Conservation (phyloP, 1,139 yeast species). For the Candida anutae region DNA sequence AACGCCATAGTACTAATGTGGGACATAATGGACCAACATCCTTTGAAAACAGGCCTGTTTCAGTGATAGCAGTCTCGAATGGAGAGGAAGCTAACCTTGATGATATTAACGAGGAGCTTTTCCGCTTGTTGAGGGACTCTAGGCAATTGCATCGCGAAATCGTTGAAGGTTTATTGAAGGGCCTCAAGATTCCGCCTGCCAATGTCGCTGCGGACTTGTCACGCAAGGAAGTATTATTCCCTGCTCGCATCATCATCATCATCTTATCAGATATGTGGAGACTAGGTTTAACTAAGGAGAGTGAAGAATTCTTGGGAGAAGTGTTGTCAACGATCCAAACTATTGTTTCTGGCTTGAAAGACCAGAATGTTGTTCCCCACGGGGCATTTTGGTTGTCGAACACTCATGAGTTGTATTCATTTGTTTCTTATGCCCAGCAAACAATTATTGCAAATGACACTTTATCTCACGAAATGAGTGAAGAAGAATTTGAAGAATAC, state of each 20-base stretch:
- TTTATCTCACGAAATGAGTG: slow-evolving; percentile 78
- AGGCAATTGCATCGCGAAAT: slow-evolving; percentile 76
- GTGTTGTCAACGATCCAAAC: slow-evolving; percentile 84
- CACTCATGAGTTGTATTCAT: slow-evolving; percentile 91
- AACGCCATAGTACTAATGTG: slow-evolving; percentile 38
- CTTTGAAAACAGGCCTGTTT: slow-evolving; percentile 42
- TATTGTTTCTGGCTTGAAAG: slow-evolving; percentile 61
- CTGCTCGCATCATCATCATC: slow-evolving; percentile 89
- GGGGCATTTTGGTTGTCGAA: slow-evolving; percentile 98
- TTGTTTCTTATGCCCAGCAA: slow-evolving; percentile 88
- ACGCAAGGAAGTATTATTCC: slow-evolving; percentile 89
- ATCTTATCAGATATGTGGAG: slow-evolving; percentile 98
- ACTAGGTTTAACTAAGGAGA: slow-evolving; percentile 84
- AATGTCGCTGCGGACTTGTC: slow-evolving; percentile 78
- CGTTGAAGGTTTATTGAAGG: slow-evolving; percentile 79
- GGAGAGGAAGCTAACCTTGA: slow-evolving; percentile 53
- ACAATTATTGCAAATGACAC: slow-evolving; percentile 81
- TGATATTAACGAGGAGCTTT: slow-evolving; percentile 67
- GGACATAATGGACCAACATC: slow-evolving; percentile 28
- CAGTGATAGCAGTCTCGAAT: slow-evolving; percentile 50
- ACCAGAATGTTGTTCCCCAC: slow-evolving; percentile 81
- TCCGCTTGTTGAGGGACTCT: slow-evolving; percentile 69
- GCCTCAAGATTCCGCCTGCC: slow-evolving; percentile 81
- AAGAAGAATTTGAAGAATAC: slow-evolving; percentile 84
- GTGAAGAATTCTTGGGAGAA: slow-evolving; percentile 87